Conservation (phyloP, 805 yeast species). For the Pachysolen tannophilus region DNA sequence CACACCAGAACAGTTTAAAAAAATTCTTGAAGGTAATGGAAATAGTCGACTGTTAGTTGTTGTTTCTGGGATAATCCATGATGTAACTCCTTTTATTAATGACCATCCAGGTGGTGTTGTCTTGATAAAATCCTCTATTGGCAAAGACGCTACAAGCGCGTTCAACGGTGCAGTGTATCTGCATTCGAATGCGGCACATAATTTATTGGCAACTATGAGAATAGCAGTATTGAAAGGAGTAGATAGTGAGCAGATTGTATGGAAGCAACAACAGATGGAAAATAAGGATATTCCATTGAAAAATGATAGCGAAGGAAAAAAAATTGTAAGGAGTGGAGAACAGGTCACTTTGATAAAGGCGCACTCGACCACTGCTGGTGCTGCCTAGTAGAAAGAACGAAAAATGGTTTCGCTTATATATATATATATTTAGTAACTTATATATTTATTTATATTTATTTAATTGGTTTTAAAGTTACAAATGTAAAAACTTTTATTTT, state of each 20-base stretch:
- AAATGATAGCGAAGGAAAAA: constrained; percentile 43
- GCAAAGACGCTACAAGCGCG: constrained; percentile 90
- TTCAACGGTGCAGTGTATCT: constrained; percentile 92
- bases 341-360: constrained; percentile 42
- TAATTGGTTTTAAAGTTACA: no score
- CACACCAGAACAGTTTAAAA: constrained; percentile 36
- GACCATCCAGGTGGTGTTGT: constrained; percentile 94
- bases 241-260: constrained; percentile 73
- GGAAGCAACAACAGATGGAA: constrained; percentile 66
- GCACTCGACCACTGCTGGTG: constrained; percentile 49
- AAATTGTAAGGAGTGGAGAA: constrained; percentile 52
- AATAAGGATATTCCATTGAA: constrained; percentile 56
- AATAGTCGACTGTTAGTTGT: constrained; percentile 52
- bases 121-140: constrained; percentile 70
- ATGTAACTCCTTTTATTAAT: constrained; percentile 81
- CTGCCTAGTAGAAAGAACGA: constrained; percentile 36
- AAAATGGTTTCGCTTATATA: no score
- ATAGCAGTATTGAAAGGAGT: constrained; percentile 71
- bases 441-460: no score
- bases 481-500: no score
- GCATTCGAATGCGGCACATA: constrained; percentile 91
- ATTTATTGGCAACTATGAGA: constrained; percentile 87
- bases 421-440: no score
- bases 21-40: constrained; percentile 25
- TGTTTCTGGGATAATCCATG: constrained; percentile 88